Evolutionary conservation across 148 eudicot species (phyloP).

Genomic region (Camellia granthamiana): DNA sequence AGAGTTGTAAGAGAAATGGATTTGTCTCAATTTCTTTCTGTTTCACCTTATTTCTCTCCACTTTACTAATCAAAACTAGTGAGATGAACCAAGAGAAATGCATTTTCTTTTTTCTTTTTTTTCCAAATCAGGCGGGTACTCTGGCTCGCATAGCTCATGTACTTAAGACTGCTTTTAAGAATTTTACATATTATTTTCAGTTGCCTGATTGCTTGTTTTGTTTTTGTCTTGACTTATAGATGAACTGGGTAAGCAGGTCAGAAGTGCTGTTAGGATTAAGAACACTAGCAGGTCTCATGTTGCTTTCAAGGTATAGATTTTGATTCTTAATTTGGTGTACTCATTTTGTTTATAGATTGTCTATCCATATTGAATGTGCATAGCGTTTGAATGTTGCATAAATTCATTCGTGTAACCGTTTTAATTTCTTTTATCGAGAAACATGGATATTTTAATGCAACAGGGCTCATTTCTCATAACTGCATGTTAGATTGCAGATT

Average conservation of each 20-base stretch:
- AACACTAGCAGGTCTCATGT: slow-evolving; percentile 79
- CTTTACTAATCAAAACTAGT: no score
- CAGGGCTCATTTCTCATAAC: not conserved
- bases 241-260: slow-evolving; percentile 87
- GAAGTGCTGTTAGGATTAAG: slow-evolving; percentile 80
- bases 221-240: slow-evolving; percentile 40
- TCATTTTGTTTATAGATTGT: not conserved
- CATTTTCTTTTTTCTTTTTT: no score
- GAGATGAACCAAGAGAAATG: no score
- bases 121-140: not conserved
- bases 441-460: not conserved
- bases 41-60: no score
- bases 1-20: no score
- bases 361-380: not conserved
- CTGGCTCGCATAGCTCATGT: not conserved
- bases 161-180: no score
- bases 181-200: not conserved
- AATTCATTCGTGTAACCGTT: not conserved
- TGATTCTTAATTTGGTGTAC: not conserved
- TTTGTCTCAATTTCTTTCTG: no score
- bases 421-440: not conserved
- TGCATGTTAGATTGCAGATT: not conserved
- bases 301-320: slow-evolving; percentile 76
- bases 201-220: slow-evolving; percentile 10
- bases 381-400: not conserved